Conservation (phyloP, 768 basidiomycete species). For the Rhodotorula diobovata region DNA sequence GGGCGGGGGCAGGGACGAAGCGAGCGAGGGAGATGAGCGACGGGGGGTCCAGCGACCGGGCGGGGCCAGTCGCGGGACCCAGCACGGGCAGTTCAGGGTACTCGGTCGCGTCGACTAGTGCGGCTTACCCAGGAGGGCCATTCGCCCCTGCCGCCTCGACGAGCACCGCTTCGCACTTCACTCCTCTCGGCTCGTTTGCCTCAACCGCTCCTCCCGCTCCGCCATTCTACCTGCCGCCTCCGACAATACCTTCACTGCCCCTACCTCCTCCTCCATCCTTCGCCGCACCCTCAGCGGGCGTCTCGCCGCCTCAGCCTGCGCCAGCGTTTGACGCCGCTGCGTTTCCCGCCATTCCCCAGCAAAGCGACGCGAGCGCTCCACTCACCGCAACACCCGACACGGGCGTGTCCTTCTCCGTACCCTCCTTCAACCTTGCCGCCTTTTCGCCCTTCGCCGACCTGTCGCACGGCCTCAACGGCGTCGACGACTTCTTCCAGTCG, state of each 20-base stretch:
- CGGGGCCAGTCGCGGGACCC: too few relatives aligned
- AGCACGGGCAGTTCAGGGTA: background rate
- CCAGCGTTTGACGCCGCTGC: background rate
- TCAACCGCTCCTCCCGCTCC: too few relatives aligned
- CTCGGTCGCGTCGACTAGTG: background rate
- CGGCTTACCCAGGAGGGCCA: background rate
- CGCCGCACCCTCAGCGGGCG: background rate
- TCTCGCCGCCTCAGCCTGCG: fast-evolving
- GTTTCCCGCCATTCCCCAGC: background rate
- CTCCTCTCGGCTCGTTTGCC: too few relatives aligned
- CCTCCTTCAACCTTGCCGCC: background rate
- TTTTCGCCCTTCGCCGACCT: background rate
- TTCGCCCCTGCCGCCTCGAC: background rate
- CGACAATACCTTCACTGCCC: background rate
- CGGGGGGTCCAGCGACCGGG: background rate
- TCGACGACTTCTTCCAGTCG: constrained; percentile 1
- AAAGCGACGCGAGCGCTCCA: background rate
- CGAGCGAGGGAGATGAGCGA: background rate
- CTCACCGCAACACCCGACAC: too few relatives aligned
- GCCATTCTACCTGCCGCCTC: background rate
- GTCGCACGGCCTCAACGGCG: background rate
- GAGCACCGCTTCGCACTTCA: background rate
- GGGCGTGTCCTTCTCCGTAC: too few relatives aligned
- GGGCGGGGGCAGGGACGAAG: background rate
- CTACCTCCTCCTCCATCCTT: background rate